Conservation (phyloP, 179 eudicot species). For the Carnegiea gigantea region DNA sequence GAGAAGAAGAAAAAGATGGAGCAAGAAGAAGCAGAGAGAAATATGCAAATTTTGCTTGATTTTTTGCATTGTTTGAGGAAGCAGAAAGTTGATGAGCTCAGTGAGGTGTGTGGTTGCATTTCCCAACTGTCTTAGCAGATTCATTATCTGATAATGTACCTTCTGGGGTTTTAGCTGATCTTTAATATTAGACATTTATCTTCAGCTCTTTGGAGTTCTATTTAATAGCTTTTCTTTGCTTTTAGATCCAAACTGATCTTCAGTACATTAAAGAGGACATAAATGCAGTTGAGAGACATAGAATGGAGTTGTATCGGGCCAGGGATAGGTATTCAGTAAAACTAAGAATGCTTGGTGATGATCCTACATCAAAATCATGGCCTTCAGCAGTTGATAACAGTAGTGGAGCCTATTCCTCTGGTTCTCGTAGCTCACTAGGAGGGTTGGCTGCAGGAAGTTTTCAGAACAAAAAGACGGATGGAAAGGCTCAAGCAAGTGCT, state of each 20-base stretch:
- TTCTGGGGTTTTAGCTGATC: neutral
- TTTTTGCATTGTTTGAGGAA: conserved; percentile 75
- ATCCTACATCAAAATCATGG: conserved; percentile 46
- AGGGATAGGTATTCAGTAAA: conserved; percentile 68
- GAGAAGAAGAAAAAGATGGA: conserved; percentile 87
- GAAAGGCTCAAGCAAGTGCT: conserved; percentile 48
- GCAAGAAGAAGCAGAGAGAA: conserved; percentile 95
- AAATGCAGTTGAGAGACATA: conserved; percentile 66
- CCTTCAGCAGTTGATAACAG: conserved; percentile 49
- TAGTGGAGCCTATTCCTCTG: conserved; percentile 42
- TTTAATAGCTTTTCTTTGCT: conserved; percentile 17
- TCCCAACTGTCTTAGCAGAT: neutral
- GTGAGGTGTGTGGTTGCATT: conserved; percentile 51
- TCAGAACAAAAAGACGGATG: conserved; percentile 56
- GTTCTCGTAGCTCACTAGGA: conserved; percentile 50
- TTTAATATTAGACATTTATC: neutral
- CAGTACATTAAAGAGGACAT: conserved; percentile 77
- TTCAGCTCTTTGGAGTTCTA: neutral
- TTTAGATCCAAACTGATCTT: conserved; percentile 72
- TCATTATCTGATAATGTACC: neutral
- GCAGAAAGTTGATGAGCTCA: conserved; percentile 75
- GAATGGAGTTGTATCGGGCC: conserved; percentile 63
- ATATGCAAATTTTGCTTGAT: conserved; percentile 77
- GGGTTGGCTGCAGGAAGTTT: conserved; percentile 52
- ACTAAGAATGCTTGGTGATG: conserved; percentile 56